Base-by-base conservation (phyloP, 805 yeast genomes). In the Hanseniaspora meyeri region DNA sequence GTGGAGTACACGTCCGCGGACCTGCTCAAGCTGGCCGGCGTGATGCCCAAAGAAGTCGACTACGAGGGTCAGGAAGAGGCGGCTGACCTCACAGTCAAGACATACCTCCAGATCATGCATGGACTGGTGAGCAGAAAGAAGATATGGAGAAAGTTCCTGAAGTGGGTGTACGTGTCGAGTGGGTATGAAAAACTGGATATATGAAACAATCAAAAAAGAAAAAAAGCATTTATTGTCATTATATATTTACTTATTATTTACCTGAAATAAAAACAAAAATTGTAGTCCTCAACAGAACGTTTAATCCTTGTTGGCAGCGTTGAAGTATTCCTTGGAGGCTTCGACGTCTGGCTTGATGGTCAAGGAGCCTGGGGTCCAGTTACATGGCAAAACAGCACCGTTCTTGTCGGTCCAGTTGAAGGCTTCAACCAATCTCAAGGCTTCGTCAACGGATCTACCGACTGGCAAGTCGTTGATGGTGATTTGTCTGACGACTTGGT, bases 341-440 rank as follows among this genome's bases (percentile, higher is more conserved):
- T 73, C 79, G 64, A 86, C 87, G 65, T 79, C 85, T 70, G 90
- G 88, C 73, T 83, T 84, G 77, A 89, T 88, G 74, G 95, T 86
- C 70, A 87, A 95, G 61, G 87, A 72, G 77, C 98, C 98, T 73
- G 87, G 84, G 58, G 83, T 81, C 98, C 98, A 91, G 95, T 91
- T 93, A 72, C 97, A 97, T 68, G 98, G 98, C 79, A 97, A 90
- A 64, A 91, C 98, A 78, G 95, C 96, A 77, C 98, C 98, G 83
- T 93, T 79, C 79, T 87, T 86, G 75, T 90, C 97, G 68, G 96
- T 87, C 90, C 95, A 93, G 79, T 91, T 96, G 96, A 93, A 93
- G 66, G 97, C 99, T 73, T 93, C 97, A 62, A 93, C 81, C 71
- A 93, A 82, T 84, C 99, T 90, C 71, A 88, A 79, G 64, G 97